Base-by-base conservation (phyloP, 1,284 basidiomycete genomes). In the Ustilago cynodontis region DNA sequence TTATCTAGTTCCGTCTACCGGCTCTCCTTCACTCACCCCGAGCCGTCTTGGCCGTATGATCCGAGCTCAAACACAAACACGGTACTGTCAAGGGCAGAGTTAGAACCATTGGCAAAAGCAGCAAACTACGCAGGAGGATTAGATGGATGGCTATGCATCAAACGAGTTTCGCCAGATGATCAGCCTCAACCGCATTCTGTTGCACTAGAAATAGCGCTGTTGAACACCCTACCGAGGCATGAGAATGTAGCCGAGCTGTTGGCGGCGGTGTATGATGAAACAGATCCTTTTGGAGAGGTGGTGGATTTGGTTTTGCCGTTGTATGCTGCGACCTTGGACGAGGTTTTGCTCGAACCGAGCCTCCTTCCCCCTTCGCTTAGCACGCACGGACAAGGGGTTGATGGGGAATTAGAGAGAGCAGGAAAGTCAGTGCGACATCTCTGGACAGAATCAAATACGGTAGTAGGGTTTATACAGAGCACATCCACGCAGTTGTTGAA, bases 111-210 rank as follows among this genome's bases (percentile, higher is more conserved):
- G 18, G 0, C 1, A 29, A 1, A 41, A 2, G 57, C 47, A 41
- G 55, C 14, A 1, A 35, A 43, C 1, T 22, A n/a, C 0, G 59
- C 59, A 0, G 64, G 61, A n/a, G 69, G 64, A 8, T 18, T 73
- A 0, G 33, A 59, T 0, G 66, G 62, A 2, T 76, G 61, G 69
- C 5, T 76, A 2, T 83, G 82, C 56, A 43, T 82, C 56, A 83
- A 83, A 39, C 59, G 81, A 2, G 79, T 81, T 3, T 28, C 57
- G 13, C 35, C 74, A 22, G 80, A 83, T 35, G 75, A 73, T 11
- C 74, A 81, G 41, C 76, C 71, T 18, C 56, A 65, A n/a, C 82
- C 82, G 8, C 82, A 83, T 43, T 60, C 65, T 3, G 49, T 82
- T 10, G 45, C 65, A 14, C 71, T 57, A 24, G 81, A 83, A 26